Evolutionary conservation across 2,329 filamentous ascomycete genomes (phyloP).

Genomic region (Lachnellula occidentalis): DNA sequence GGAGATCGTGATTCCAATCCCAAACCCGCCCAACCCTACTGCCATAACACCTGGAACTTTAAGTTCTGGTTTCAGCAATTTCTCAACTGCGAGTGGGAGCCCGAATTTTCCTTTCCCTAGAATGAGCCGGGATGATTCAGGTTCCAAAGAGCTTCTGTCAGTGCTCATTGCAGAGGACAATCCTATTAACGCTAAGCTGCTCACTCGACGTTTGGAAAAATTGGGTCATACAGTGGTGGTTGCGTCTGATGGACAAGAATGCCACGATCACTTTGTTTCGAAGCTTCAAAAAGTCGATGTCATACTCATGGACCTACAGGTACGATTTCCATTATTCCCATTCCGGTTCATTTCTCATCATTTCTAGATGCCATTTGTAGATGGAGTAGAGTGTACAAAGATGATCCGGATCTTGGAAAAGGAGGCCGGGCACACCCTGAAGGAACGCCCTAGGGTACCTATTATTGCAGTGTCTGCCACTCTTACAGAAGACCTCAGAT

Average conservation of each 20-base stretch:
- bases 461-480: slow-evolving; percentile 23
- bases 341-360: background rate
- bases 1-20: background rate
- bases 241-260: slow-evolving; percentile 69
- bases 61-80: background rate
- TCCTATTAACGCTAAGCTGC: slow-evolving; percentile 71
- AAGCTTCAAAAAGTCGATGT: slow-evolving; percentile 32
- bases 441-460: slow-evolving; percentile 11
- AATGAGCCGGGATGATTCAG: slow-evolving; percentile 67
- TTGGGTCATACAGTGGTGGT: slow-evolving; percentile 67
- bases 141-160: slow-evolving; percentile 22
- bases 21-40: background rate
- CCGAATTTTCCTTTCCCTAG: slow-evolving; percentile 2
- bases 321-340: background rate
- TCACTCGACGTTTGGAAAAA: slow-evolving; percentile 68
- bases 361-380: slow-evolving; percentile 22
- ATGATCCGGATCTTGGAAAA: slow-evolving; percentile 23
- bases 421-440: slow-evolving; percentile 3
- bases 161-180: slow-evolving; percentile 84
- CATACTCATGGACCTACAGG: slow-evolving; percentile 27
- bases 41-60: background rate
- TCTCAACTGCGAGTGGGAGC: background rate
- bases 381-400: slow-evolving; percentile 17
- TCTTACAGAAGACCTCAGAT: slow-evolving; percentile 16
- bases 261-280: slow-evolving; percentile 64